Conservation (phyloP, 352 stramenopile genomes). For the Globisporangium recalcitrans region DNA sequence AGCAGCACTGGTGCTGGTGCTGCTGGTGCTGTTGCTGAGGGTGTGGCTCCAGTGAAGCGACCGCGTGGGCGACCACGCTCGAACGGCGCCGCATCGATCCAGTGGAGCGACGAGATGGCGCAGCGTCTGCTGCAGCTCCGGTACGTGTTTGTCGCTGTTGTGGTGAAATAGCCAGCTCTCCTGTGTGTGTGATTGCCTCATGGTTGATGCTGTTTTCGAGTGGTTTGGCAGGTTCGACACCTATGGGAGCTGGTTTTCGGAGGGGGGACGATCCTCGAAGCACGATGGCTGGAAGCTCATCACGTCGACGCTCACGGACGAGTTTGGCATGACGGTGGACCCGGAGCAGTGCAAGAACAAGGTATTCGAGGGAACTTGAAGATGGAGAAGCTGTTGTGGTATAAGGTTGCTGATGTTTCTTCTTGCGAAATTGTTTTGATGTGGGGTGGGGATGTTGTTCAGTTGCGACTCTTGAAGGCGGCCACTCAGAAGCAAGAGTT, state of each 20-base stretch:
- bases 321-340: constrained; percentile 5
- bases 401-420: neutral
- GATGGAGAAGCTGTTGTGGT: too few species aligned
- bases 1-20: neutral
- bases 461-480: neutral
- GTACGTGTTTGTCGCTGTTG: too few species aligned
- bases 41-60: neutral
- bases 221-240: neutral
- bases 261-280: neutral
- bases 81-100: neutral
- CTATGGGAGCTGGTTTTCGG: neutral
- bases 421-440: too few species aligned
- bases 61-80: constrained; percentile 2
- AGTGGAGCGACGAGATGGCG: constrained; percentile 13
- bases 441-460: neutral
- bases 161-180: too few species aligned
- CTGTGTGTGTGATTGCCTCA: neutral
- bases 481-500: neutral
- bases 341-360: constrained; percentile 13
- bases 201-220: neutral
- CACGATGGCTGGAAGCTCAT: constrained; percentile 8
- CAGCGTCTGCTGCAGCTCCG: constrained; percentile 5
- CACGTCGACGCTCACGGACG: constrained; percentile 2
- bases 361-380: too few species aligned
- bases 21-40: neutral